These are phyloP conservation scores for Massariosphaeria phaeospora DNA, from an alignment of 495 filamentous ascomycete species.

Conservation along the genomic window DNA sequence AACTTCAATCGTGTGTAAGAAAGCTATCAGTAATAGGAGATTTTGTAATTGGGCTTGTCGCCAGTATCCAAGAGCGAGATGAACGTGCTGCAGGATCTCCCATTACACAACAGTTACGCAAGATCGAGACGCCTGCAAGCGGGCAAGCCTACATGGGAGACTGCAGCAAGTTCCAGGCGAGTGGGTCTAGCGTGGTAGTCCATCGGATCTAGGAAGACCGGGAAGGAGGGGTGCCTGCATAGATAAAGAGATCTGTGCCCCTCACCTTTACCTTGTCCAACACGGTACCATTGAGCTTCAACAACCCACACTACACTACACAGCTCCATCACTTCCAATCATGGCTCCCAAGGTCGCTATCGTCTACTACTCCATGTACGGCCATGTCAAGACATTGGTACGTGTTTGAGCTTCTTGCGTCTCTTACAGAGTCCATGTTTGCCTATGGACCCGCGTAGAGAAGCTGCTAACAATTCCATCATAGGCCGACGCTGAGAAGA, in stretches of 20 bases:
- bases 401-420: slow-evolving; percentile 1
- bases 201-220: too few species aligned
- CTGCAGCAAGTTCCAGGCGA: too few species aligned
- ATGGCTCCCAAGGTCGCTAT: slow-evolving; percentile 95
- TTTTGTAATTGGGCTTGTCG: too few species aligned
- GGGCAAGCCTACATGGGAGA: too few species aligned
- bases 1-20: too few species aligned
- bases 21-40: too few species aligned
- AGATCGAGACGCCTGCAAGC: too few species aligned
- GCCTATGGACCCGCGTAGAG: neutral
- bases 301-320: neutral
- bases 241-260: neutral
- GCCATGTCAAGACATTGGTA: slow-evolving; percentile 41
- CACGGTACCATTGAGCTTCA: slow-evolving; percentile 1
- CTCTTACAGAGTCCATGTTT: neutral
- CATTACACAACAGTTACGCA: too few species aligned
- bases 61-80: too few species aligned
- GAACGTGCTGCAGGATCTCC: too few species aligned
- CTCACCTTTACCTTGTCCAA: neutral
- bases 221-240: neutral
- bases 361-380: slow-evolving; percentile 93
- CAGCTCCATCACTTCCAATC: slow-evolving; percentile 24
- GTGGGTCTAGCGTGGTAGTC: too few species aligned
- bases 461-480: slow-evolving; percentile 27
- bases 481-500: slow-evolving; percentile 85